phyloP scores from a whole-genome alignment of 768 basidiomycete species.

The Leccinum rimulosum region DNA sequence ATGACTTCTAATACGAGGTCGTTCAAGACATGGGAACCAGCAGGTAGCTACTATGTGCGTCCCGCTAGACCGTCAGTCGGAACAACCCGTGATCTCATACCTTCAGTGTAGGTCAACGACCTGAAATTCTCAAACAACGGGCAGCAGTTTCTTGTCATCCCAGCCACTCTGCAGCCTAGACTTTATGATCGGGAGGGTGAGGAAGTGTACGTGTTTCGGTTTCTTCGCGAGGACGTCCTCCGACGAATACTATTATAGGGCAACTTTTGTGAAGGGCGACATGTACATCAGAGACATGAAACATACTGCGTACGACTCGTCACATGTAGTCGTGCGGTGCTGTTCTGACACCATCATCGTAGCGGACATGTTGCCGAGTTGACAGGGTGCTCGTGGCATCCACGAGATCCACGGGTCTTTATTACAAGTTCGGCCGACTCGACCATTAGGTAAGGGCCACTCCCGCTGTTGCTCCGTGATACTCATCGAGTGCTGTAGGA shows the following conservation, averaged over 20 bases:
- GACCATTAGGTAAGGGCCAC: constrained; percentile 73
- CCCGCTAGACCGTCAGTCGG: not conserved
- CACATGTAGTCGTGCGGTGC: constrained; percentile 7
- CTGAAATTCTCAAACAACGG: constrained; percentile 87
- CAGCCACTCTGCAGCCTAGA: constrained; percentile 84
- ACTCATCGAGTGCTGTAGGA: constrained; percentile 42
- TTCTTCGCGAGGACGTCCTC: constrained; percentile 30
- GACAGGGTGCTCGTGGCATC: constrained; percentile 91
- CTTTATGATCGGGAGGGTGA: constrained; percentile 92
- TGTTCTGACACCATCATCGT: constrained; percentile 5
- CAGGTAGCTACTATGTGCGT: constrained; percentile 85
- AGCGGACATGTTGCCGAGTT: constrained; percentile 96
- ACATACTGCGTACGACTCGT: constrained; percentile 80
- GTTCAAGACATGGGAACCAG: constrained; percentile 95
- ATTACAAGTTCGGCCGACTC: constrained; percentile 95
- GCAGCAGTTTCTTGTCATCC: constrained; percentile 80
- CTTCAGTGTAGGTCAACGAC: constrained; percentile 77
- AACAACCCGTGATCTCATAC: not conserved
- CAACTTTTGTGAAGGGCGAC: constrained; percentile 89
- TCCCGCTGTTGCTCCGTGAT: not conserved
- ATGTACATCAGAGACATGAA: constrained; percentile 99
- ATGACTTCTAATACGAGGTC: constrained; percentile 91
- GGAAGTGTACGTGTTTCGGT: constrained; percentile 65
- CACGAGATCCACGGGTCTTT: constrained; percentile 77
- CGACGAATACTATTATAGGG: constrained; percentile 56